Evolutionary conservation across 148 eudicot genomes (phyloP).

Genomic region (Camellia japonica): DNA sequence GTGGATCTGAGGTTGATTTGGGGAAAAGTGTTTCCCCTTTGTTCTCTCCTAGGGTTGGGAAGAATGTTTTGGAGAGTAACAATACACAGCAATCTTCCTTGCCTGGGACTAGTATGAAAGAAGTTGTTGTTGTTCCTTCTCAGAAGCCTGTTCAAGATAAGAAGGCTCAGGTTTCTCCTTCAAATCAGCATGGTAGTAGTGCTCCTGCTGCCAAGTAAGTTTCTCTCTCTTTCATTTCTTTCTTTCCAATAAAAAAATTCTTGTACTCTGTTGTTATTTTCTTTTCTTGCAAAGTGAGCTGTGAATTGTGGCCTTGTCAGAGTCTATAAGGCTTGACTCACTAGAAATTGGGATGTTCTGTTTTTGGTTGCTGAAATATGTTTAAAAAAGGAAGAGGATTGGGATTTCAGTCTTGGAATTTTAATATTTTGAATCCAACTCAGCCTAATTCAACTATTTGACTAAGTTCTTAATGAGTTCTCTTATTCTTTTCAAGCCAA

Average conservation of each 20-base stretch:
- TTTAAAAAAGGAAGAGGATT: neutral
- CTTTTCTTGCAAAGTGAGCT: neutral
- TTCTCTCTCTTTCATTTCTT: neutral
- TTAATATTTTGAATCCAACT: neutral
- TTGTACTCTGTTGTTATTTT: neutral
- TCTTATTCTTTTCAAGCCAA: neutral
- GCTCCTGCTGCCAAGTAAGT: constrained; percentile 56
- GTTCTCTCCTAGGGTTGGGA: constrained; percentile 26
- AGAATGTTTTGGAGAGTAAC: constrained; percentile 19
- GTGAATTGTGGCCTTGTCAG: neutral
- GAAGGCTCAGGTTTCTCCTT: constrained; percentile 22
- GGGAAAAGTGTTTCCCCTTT: constrained; percentile 15
- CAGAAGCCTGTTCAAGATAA: constrained; percentile 35
- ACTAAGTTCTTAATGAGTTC: neutral
- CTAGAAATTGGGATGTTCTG: no score
- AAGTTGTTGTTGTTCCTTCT: constrained; percentile 21
- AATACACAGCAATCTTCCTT: constrained; percentile 15
- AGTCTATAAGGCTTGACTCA: no score
- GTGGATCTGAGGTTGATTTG: constrained; percentile 46
- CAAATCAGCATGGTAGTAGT: constrained; percentile 18
- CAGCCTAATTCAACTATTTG: neutral
- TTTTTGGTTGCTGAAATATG: neutral
- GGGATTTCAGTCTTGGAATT: neutral
- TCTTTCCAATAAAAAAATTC: neutral
- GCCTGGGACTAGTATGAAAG: constrained; percentile 24